Percentiles rank a stretch among this genome's conserved stretches.
These are phyloP conservation scores for Xylaria curta DNA, from an alignment of 495 filamentous ascomycete species.

Conservation along the genomic window DNA sequence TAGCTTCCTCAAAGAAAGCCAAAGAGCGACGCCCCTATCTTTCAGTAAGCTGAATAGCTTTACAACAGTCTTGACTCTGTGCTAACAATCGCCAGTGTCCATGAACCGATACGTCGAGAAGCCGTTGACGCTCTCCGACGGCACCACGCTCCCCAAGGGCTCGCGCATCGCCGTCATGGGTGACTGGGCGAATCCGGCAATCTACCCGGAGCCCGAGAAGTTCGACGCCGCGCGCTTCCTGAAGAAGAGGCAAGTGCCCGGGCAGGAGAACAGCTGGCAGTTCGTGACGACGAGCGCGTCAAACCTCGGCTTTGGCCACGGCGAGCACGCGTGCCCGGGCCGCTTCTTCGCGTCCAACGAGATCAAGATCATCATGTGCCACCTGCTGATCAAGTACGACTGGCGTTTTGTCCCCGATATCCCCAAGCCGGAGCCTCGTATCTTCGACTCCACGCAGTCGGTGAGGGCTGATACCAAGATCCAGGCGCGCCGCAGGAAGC, in stretches of 20 bases:
- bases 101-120: constrained; percentile 51
- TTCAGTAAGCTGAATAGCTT: constrained; percentile 37
- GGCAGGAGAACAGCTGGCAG: constrained; percentile 53
- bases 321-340: constrained; percentile 59
- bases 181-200: constrained; percentile 45
- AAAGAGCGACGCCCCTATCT: constrained; percentile 44
- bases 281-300: constrained; percentile 54
- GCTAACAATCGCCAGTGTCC: constrained; percentile 42
- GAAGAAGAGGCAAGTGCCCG: constrained; percentile 50
- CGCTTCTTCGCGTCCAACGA: constrained; percentile 57
- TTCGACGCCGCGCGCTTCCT: constrained; percentile 57
- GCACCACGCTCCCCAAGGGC: constrained; percentile 58
- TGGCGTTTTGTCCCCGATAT: constrained; percentile 44
- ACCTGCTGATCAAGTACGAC: constrained; percentile 56
- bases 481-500: constrained; percentile 37
- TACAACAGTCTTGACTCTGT: not conserved
- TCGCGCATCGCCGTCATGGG: constrained; percentile 46
- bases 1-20: constrained; percentile 54
- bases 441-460: constrained; percentile 30
- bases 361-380: constrained; percentile 54
- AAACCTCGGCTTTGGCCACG: constrained; percentile 56
- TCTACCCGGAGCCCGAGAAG: constrained; percentile 50
- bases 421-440: constrained; percentile 35
- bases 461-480: constrained; percentile 35
- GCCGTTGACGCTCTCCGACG: constrained; percentile 53